These are phyloP conservation scores for Tagetes patula DNA, from an alignment of 129 eudicot species.

Conservation along the genomic window DNA sequence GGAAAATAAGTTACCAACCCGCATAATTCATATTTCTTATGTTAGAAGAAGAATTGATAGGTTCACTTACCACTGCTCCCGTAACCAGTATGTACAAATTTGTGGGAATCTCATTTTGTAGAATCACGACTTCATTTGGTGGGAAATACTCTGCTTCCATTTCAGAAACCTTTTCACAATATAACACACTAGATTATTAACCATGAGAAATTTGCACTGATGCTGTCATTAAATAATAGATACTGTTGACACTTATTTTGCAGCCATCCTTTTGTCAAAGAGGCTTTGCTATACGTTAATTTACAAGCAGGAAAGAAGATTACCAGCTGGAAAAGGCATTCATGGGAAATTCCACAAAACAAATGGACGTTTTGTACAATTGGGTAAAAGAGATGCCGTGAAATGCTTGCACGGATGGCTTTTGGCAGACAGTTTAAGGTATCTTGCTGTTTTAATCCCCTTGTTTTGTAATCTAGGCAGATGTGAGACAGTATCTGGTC, in stretches of 20 bases:
- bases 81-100: constrained; percentile 78
- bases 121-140: constrained; percentile 75
- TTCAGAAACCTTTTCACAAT: constrained; percentile 71
- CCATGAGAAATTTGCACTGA: constrained; percentile 19
- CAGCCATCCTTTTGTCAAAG: constrained; percentile 2
- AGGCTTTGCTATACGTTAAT: constrained; percentile 1
- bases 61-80: constrained; percentile 81
- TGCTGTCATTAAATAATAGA: background rate
- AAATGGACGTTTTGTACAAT: constrained; percentile 71
- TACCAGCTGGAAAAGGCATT: constrained; percentile 93
- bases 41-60: constrained; percentile 10
- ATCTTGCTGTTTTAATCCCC: constrained; percentile 76
- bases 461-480: constrained; percentile 76
- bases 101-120: constrained; percentile 83
- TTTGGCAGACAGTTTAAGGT: constrained; percentile 69
- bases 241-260: background rate
- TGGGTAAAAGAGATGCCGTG: constrained; percentile 70
- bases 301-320: constrained; percentile 16
- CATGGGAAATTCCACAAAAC: constrained; percentile 74
- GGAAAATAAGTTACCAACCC: constrained; percentile 20
- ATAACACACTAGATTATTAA: constrained; percentile 15
- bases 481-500: constrained; percentile 79
- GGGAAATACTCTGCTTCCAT: constrained; percentile 92
- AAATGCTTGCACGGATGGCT: constrained; percentile 82
- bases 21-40: constrained; percentile 10